Percentiles rank a stretch among this genome's conserved stretches.
phyloP scores from a whole-genome alignment of 805 yeast genomes.

The Candida ascalaphidarum region DNA sequence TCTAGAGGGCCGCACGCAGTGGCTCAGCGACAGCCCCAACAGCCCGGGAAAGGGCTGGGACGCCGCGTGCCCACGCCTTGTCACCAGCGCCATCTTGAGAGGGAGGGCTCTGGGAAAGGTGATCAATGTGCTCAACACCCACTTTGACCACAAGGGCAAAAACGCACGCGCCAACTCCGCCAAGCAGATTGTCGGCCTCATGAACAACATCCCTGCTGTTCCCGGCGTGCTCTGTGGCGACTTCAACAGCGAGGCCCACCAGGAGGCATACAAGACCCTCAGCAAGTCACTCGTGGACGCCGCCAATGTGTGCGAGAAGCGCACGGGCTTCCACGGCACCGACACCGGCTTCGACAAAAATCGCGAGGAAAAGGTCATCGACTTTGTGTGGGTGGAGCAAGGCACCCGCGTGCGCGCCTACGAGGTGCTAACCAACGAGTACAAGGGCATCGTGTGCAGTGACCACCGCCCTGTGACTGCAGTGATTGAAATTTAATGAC shows the following conservation, averaged over 20 bases:
- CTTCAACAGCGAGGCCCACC: not conserved
- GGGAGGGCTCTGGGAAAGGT: slow-evolving; percentile 3
- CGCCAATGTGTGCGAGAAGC: slow-evolving; percentile 1
- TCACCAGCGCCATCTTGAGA: slow-evolving; percentile 22
- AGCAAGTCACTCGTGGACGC: slow-evolving; percentile 7
- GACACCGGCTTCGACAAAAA: not conserved
- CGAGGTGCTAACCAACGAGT: not conserved
- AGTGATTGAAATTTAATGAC: slow-evolving; percentile 1
- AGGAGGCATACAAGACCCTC: not conserved
- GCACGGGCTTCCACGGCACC: not conserved
- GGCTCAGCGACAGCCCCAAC: slow-evolving; percentile 50
- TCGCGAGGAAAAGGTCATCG: not conserved
- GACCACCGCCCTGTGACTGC: slow-evolving; percentile 1
- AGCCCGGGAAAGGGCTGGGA: slow-evolving; percentile 47
- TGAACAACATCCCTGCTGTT: not conserved
- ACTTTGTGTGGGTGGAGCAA: not conserved
- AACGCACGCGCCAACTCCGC: not conserved
- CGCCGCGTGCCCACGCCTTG: slow-evolving; percentile 33
- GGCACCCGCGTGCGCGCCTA: slow-evolving; percentile 3
- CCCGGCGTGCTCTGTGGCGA: not conserved
- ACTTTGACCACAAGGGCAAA: not conserved
- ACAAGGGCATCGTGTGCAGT: not conserved
- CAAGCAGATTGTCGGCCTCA: not conserved
- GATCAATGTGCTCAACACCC: not conserved
- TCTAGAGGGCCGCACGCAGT: slow-evolving; percentile 33